Evolutionary conservation across 441 rosid genomes (phyloP).

Genomic region (Populus hybrid): DNA sequence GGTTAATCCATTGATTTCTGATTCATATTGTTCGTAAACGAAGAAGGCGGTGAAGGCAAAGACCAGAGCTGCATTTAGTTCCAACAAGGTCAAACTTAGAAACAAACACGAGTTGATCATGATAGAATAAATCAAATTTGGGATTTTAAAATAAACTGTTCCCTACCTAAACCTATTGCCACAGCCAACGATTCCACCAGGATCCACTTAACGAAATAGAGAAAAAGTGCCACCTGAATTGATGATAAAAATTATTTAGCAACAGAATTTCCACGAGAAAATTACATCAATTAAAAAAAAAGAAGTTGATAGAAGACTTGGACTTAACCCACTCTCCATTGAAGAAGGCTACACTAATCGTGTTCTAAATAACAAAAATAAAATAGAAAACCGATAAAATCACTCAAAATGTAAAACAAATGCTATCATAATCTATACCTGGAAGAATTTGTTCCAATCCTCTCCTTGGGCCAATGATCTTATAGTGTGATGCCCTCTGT

Average conservation of each 20-base stretch:
- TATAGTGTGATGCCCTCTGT: slow-evolving; percentile 34
- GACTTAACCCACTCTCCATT: not conserved
- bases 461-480: slow-evolving; percentile 54
- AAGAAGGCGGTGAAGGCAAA: slow-evolving; percentile 74
- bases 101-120: not conserved
- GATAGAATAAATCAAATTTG: not conserved
- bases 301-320: not conserved
- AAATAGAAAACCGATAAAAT: not conserved
- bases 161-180: slow-evolving; percentile 55
- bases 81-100: slow-evolving; percentile 1
- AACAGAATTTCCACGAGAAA: not conserved
- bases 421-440: slow-evolving; percentile 38
- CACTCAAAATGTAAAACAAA: slow-evolving; percentile 13
- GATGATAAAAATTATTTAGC: not conserved
- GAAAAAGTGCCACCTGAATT: slow-evolving; percentile 45
- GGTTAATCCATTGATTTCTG: slow-evolving; percentile 55
- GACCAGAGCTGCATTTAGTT: slow-evolving; percentile 52
- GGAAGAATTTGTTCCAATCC: slow-evolving; percentile 64
- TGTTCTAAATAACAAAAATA: not conserved
- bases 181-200: slow-evolving; percentile 35
- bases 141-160: not conserved
- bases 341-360: not conserved
- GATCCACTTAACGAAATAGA: slow-evolving; percentile 47
- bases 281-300: not conserved
- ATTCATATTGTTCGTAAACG: slow-evolving; percentile 74